Percentiles rank a stretch among this genome's conserved stretches.
These are phyloP conservation scores for Echria macrotheca DNA, from an alignment of 495 filamentous ascomycete species.

Conservation along the genomic window DNA sequence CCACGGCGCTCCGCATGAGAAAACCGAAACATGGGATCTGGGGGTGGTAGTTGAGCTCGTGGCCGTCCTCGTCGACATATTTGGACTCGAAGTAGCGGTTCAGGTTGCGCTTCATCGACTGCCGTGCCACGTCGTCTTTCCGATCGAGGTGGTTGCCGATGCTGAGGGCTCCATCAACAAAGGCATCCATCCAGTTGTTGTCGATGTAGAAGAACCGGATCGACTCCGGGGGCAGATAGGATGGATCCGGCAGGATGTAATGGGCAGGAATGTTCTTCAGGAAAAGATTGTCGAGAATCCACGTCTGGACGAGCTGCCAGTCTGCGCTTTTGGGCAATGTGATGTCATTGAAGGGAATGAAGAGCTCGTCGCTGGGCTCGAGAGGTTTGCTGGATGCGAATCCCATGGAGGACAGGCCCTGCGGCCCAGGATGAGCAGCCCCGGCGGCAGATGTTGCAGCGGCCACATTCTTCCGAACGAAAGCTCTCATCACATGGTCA, in stretches of 20 bases:
- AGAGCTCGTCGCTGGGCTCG: not conserved
- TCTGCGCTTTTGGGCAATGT: conserved; percentile 27
- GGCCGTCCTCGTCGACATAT: conserved; percentile 4
- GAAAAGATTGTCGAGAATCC: conserved; percentile 36
- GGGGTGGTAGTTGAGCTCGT: conserved; percentile 12
- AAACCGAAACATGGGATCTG: conserved; percentile 16
- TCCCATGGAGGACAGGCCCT: not conserved
- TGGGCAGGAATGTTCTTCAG: conserved; percentile 37
- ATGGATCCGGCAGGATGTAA: conserved; percentile 34
- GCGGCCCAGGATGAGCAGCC: not conserved
- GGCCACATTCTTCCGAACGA: not conserved
- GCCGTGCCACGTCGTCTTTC: conserved; percentile 24
- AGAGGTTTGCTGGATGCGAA: not conserved
- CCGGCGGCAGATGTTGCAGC: not conserved
- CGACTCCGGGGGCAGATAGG: conserved; percentile 32
- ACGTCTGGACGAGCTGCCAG: conserved; percentile 30
- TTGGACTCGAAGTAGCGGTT: conserved; percentile 21
- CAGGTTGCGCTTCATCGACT: conserved; percentile 29
- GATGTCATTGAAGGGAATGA: conserved; percentile 26
- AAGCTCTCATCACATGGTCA: not conserved
- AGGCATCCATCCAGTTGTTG: conserved; percentile 34
- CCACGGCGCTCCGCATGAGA: conserved; percentile 9
- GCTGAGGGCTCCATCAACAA: conserved; percentile 44
- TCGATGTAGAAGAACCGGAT: conserved; percentile 46
- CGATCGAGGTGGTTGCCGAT: conserved; percentile 33